Base-by-base conservation (phyloP, 441 rosid genomes). In the Euphorbia corollata region DNA sequence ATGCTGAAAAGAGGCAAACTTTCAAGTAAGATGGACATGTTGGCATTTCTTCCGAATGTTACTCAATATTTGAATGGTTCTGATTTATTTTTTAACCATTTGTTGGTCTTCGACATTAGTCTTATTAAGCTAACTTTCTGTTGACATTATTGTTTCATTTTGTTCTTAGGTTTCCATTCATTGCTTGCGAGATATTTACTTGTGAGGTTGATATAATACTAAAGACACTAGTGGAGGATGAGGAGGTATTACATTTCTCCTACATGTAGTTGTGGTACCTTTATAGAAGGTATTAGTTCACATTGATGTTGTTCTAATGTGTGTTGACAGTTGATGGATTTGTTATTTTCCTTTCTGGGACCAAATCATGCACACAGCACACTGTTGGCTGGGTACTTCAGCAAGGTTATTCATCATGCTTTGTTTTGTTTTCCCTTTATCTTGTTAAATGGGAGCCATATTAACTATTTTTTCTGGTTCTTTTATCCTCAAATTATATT, bases 191-290 rank as follows among this genome's bases (percentile, higher is more conserved):
- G 85, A 85, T 94, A 62, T 89, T 94, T 73, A 91, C 99, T 4
- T 94, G 99, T 71, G 97, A 93, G 75, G 91, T 94, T 74, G 99
- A 94, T 69, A 88, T 85, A 34, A 87, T 94, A 73, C 80, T 94
- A 30, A 94, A 80, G 77, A 84, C 96, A 10, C 59, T 94, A 72
- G 96, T 89, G 48, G 99, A 91, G 75, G 98, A 94, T 34, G 94
- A 91, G 68, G 84, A 89, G 93, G 99, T 89, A 45, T 51, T 59
- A 8, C 19, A 61, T 61, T 24, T 20, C 0, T 68, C 56, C 8
- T 50, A 6, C 22, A 0, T 54, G 18, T 5, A 23, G 47, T 9
- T 16, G 56, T 58, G 76, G 67, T 32, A 67, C 38, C 53, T 36
- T 68, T 47, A 56, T 74, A 43, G 38, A 32, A 55, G 1, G 15